These are phyloP conservation scores for Mortierella antarctica DNA, from an alignment of 192 early-diverging fungal species.

Conservation along the genomic window DNA sequence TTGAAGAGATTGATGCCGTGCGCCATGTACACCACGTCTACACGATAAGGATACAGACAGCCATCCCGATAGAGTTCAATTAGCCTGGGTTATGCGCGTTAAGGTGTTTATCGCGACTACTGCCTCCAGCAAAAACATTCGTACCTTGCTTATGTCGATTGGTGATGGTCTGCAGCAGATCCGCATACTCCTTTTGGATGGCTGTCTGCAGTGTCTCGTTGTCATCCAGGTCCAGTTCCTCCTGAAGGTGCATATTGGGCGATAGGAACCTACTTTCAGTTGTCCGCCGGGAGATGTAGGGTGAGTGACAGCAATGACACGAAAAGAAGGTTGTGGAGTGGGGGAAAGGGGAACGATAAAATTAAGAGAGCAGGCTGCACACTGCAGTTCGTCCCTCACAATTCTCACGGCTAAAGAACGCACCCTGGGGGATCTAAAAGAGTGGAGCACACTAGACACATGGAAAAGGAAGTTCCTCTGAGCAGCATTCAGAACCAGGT, in stretches of 20 bases:
- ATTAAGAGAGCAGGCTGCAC: background rate
- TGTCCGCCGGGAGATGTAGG: background rate
- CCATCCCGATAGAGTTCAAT: background rate
- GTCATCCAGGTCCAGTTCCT: conserved; percentile 28
- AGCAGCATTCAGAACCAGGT: background rate
- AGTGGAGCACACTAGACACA: background rate
- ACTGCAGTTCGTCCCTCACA: no score
- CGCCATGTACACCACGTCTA: conserved; percentile 47
- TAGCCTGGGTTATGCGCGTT: no score
- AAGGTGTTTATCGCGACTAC: no score
- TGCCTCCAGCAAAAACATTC: no score
- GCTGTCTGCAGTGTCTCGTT: conserved; percentile 15
- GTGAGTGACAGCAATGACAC: background rate
- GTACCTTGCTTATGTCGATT: conserved; percentile 53
- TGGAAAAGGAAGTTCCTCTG: background rate
- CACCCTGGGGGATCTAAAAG: background rate
- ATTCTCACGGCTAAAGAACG: background rate
- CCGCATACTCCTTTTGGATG: conserved; percentile 39
- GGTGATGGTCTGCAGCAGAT: conserved; percentile 35
- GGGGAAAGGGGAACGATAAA: background rate
- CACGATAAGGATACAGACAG: background rate
- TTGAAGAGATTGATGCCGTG: conserved; percentile 50
- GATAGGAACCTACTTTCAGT: conserved; percentile 33
- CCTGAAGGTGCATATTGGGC: conserved; percentile 11
- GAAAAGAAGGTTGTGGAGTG: conserved; percentile 3